Conservation (phyloP, 2,329 filamentous ascomycete species). For the Zarea fungicola region DNA sequence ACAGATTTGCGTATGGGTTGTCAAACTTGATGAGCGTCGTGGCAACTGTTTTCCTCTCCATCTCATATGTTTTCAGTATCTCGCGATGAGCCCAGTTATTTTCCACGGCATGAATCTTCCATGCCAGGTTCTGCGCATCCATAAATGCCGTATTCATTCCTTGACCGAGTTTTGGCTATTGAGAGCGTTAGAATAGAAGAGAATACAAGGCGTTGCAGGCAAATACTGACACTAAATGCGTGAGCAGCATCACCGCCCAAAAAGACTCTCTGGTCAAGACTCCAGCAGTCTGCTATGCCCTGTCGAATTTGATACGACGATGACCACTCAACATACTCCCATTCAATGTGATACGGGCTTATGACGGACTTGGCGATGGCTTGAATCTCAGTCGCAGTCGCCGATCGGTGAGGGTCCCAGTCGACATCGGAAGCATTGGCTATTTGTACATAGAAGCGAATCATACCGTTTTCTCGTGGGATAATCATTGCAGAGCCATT, state of each 20-base stretch:
- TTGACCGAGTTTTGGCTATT: conserved; percentile 73
- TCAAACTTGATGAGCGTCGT: conserved; percentile 83
- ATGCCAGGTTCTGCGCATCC: conserved; percentile 83
- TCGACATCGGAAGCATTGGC: conserved; percentile 56
- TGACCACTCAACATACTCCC: conserved; percentile 67
- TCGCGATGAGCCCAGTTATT: conserved; percentile 70
- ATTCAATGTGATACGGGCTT: conserved; percentile 61
- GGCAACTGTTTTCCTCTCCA: conserved; percentile 77
- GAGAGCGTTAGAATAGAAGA: too few relatives aligned
- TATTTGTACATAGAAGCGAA: conserved; percentile 66
- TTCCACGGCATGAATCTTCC: conserved; percentile 93
- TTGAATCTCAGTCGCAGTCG: conserved; percentile 59
- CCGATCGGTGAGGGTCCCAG: conserved; percentile 57
- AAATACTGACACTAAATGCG: conserved; percentile 70
- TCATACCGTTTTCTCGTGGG: conserved; percentile 63
- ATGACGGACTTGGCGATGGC: conserved; percentile 60
- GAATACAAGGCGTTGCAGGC: too few relatives aligned
- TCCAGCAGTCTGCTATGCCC: conserved; percentile 64
- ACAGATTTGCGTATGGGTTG: conserved; percentile 82
- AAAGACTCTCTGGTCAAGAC: conserved; percentile 64
- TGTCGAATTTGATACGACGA: conserved; percentile 74
- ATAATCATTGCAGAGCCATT: conserved; percentile 77
- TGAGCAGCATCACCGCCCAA: conserved; percentile 74
- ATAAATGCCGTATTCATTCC: conserved; percentile 78
- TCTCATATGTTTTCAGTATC: conserved; percentile 79